Conservation (phyloP, 2,329 filamentous ascomycete genomes). For the Alternaria consortialis region DNA sequence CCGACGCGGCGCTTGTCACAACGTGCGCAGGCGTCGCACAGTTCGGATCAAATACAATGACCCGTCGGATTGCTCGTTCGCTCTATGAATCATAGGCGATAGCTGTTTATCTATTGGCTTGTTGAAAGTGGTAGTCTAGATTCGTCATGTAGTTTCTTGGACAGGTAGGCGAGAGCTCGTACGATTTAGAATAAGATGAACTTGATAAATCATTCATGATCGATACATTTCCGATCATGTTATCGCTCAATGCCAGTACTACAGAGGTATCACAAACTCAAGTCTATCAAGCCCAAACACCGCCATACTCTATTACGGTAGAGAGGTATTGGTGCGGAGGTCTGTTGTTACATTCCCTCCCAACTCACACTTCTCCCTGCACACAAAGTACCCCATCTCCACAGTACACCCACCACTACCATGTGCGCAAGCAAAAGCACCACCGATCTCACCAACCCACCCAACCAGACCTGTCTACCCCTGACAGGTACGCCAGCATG, state of each 20-base stretch:
- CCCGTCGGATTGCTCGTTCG: too few species aligned
- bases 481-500: conserved; percentile 28
- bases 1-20: not conserved
- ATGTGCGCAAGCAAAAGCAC: conserved; percentile 60
- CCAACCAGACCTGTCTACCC: conserved; percentile 32
- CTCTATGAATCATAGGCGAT: too few species aligned
- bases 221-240: not conserved
- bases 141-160: too few species aligned
- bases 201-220: not conserved
- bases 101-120: too few species aligned
- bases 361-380: conserved; percentile 37
- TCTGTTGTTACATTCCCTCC: conserved; percentile 18
- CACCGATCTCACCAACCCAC: conserved; percentile 52
- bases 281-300: not conserved
- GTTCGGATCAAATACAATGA: not conserved
- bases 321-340: too few species aligned
- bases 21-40: not conserved
- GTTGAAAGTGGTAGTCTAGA: too few species aligned
- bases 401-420: conserved; percentile 52
- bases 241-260: not conserved
- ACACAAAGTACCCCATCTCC: conserved; percentile 43
- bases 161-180: too few species aligned
- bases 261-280: conserved; percentile 21
- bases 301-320: too few species aligned
- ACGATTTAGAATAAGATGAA: not conserved